Percentiles rank a stretch among this genome's conserved stretches.
Evolutionary conservation across 208 protist species (phyloP).

Genomic region (Leptomonas pyrrhocoris): DNA sequence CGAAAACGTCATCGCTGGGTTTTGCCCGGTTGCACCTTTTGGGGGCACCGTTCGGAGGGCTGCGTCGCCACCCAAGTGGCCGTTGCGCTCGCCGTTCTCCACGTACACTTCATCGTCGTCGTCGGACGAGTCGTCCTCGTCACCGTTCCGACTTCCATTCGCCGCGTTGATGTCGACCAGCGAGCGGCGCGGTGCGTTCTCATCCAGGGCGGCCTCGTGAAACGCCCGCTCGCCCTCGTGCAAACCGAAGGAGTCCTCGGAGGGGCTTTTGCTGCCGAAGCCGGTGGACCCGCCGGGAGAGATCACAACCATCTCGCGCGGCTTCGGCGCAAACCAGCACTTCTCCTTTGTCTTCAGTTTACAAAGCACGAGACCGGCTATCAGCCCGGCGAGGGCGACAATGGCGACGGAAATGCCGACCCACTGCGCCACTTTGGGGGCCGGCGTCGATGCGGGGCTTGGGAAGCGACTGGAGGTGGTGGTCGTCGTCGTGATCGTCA

Average conservation of each 20-base stretch:
- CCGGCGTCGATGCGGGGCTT: background rate
- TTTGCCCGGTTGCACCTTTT: too few species aligned
- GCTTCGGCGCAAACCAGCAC: constrained; percentile 21
- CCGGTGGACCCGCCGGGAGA: too few species aligned
- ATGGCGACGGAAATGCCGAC: constrained; percentile 18
- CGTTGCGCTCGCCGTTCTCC: background rate
- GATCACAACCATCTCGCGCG: background rate
- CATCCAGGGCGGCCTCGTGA: constrained; percentile 17
- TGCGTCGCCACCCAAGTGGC: background rate
- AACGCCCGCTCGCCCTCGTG: constrained; percentile 14
- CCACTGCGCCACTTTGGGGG: constrained; percentile 12
- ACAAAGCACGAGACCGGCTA: constrained; percentile 2
- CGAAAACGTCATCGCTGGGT: too few species aligned
- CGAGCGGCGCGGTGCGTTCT: constrained; percentile 2
- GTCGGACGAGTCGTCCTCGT: background rate
- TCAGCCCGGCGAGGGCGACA: background rate
- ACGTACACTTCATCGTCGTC: background rate
- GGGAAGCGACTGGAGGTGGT: constrained; percentile 15
- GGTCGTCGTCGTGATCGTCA: background rate
- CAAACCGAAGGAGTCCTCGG: background rate
- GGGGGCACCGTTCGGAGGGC: too few species aligned
- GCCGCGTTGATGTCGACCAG: constrained; percentile 7
- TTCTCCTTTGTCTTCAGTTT: constrained; percentile 18
- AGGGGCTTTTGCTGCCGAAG: constrained; percentile 3
- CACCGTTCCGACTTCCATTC: background rate